Evolutionary conservation across 192 early-diverging fungal species (phyloP).

Genomic region (Linderina pennispora): DNA sequence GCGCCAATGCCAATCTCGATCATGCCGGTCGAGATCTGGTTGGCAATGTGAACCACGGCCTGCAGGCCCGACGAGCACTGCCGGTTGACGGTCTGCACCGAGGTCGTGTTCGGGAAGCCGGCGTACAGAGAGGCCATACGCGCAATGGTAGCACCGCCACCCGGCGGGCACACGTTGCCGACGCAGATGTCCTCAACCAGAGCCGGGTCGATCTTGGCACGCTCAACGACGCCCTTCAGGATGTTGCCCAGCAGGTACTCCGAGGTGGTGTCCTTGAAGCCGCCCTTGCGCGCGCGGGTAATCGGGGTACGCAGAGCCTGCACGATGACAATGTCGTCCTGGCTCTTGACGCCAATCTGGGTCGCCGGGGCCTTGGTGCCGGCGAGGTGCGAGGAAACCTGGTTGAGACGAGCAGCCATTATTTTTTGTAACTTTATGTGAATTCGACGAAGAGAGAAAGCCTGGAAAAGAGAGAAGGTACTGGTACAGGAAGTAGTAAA

Average conservation of each 20-base stretch:
- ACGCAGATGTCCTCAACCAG: constrained; percentile 91
- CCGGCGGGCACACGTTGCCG: constrained; percentile 87
- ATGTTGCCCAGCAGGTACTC: constrained; percentile 72
- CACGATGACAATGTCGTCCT: constrained; percentile 92
- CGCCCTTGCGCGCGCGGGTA: constrained; percentile 84
- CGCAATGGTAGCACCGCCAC: constrained; percentile 83
- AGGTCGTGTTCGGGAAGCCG: constrained; percentile 78
- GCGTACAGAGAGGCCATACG: constrained; percentile 90
- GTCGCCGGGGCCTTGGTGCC: constrained; percentile 43
- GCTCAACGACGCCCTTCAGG: constrained; percentile 67
- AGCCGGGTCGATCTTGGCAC: constrained; percentile 76
- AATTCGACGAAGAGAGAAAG: neutral
- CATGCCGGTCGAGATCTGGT: constrained; percentile 81
- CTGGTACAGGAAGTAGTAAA: neutral
- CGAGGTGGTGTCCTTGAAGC: constrained; percentile 85
- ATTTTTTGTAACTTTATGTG: constrained; percentile 4
- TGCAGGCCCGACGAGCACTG: constrained; percentile 94
- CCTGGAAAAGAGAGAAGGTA: neutral
- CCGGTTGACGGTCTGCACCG: constrained; percentile 83
- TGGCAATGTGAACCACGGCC: constrained; percentile 79
- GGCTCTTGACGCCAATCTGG: constrained; percentile 63
- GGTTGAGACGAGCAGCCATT: constrained; percentile 31
- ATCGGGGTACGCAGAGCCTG: constrained; percentile 84
- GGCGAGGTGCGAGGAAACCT: constrained; percentile 44
- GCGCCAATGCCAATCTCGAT: constrained; percentile 93